Evolutionary conservation across 2,329 filamentous ascomycete genomes (phyloP), one percentile per base, ranked within the genome.

Genomic region (Beauveria brongniartii): DNA sequence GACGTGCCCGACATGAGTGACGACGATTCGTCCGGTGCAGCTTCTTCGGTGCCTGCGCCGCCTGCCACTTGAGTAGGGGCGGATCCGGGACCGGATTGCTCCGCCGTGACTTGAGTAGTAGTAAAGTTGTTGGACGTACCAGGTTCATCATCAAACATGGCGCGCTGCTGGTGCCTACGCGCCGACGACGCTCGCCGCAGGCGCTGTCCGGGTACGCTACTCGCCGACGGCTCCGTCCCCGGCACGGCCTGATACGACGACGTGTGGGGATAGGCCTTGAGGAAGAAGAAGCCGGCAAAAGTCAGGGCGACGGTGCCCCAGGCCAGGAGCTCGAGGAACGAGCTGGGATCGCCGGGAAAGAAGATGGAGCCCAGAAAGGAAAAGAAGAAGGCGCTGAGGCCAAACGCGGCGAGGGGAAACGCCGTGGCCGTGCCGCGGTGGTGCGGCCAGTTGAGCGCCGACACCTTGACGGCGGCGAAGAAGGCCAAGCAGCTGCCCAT

Each of bases 351-450:
- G 44, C 91, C 91, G 2, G 91, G 90, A 70, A 96, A 92, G 46
- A 91, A 77, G 52, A 95, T 70, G 20, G 85, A 84, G 24, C 91
- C 90, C 40, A 95, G 75, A 2, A 87, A 81, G 0, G 94, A 93
- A 76, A 97, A 99, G 78, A 97, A 96, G 75, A 99, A 94, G 59
- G 94, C 94, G 71, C 92, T 97, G 61, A 99, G 77, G 3, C 94
- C 94, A 70, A 97, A 97, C 3, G 91, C 92, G 61, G 94, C 91
- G 61, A 97, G 76, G 6, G 94, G 93, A 68, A 97, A 94, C 1
- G 92, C 92, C 6, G 94, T 97, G 6, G 94, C 94, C 3, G 93
- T 96, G 60, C 94, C 94, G 65, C 94, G 85, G 71, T 96, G 89
- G 62, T 88, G 84, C 14, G 93, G 93, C 85, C 92, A 97, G 74